These are phyloP conservation scores for Colletotrichum sp. DNA, from an alignment of 2,329 filamentous ascomycete species.

Conservation along the genomic window DNA sequence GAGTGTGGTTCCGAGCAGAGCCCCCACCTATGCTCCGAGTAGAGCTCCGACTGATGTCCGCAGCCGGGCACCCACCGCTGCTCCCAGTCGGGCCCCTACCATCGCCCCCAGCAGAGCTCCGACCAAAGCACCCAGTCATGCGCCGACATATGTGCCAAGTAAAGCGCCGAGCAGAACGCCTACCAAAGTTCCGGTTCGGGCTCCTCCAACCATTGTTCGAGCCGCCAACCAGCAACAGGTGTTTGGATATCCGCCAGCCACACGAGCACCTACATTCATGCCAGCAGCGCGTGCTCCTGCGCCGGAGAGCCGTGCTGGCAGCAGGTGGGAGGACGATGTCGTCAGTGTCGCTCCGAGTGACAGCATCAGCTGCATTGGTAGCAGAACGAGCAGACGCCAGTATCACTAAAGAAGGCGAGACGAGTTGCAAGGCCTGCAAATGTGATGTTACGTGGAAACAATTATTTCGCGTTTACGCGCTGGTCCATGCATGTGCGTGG, in stretches of 20 bases:
- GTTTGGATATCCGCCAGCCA: slow-evolving; percentile 23
- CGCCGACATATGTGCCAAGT: background rate
- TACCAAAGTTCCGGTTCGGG: background rate
- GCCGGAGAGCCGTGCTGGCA: slow-evolving; percentile 46
- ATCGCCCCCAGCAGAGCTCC: background rate
- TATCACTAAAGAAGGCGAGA: slow-evolving; percentile 24
- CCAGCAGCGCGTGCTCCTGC: slow-evolving; percentile 39
- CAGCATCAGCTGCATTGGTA: slow-evolving; percentile 67
- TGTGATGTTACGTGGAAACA: background rate
- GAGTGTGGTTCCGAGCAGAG: background rate
- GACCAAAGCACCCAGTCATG: background rate
- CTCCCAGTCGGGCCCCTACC: background rate
- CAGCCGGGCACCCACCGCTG: background rate
- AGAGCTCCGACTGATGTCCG: background rate
- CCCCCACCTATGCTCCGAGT: background rate
- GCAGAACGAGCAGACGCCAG: slow-evolving; percentile 33
- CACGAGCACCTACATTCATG: slow-evolving; percentile 28
- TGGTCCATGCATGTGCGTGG: background rate
- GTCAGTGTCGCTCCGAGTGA: slow-evolving; percentile 64
- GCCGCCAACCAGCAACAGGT: background rate
- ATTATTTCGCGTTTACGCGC: background rate
- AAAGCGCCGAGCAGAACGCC: slow-evolving; percentile 12
- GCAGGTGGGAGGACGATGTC: slow-evolving; percentile 51
- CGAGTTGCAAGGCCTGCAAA: background rate
- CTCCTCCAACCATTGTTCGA: background rate